Conservation (phyloP, 495 filamentous ascomycete genomes). For the Neurospora tetraspora region DNA sequence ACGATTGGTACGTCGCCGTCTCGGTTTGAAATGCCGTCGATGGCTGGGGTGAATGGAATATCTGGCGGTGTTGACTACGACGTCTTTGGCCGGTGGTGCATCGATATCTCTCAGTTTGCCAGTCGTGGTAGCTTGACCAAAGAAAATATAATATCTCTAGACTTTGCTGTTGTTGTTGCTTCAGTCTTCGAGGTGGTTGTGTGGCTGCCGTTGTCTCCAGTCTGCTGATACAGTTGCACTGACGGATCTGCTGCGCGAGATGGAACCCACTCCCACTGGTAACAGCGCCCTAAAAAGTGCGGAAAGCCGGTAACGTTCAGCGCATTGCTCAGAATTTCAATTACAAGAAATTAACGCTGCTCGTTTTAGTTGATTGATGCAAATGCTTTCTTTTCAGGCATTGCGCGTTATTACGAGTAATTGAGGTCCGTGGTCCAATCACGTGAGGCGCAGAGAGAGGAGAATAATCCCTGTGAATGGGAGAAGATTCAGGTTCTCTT, state of each 20-base stretch:
- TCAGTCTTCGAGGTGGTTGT: background rate
- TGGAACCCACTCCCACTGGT: background rate
- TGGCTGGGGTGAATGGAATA: background rate
- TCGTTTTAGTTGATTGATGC: background rate
- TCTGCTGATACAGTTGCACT: background rate
- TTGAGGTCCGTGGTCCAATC: constrained; percentile 1
- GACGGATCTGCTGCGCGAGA: background rate
- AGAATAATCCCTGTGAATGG: background rate
- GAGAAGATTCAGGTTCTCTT: background rate
- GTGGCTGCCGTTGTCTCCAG: background rate
- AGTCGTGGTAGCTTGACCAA: background rate
- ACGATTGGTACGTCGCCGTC: background rate
- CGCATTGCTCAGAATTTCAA: background rate
- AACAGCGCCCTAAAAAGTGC: background rate
- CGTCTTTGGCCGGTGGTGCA: background rate
- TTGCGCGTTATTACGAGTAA: background rate
- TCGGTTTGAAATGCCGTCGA: background rate
- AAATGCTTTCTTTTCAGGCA: background rate
- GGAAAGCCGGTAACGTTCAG: background rate
- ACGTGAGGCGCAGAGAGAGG: constrained; percentile 5
- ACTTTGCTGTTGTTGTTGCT: background rate
- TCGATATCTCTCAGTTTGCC: background rate
- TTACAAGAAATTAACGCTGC: background rate
- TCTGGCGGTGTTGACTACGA: background rate
- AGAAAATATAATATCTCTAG: background rate